Evolutionary conservation across 345 rosid species (phyloP).

Genomic region (Hevea brasiliensis): DNA sequence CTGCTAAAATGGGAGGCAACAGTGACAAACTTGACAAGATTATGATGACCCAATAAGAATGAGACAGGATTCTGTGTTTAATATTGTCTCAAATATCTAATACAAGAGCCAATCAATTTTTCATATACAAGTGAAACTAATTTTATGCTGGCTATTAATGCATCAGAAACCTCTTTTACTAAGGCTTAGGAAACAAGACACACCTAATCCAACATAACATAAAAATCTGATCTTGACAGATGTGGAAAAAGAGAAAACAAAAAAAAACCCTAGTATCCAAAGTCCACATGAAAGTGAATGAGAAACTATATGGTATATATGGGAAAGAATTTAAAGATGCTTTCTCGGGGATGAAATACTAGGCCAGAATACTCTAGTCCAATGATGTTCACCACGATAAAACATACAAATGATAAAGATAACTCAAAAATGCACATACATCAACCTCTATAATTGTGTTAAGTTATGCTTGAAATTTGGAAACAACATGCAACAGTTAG

Average conservation of each 20-base stretch:
- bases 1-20: neutral
- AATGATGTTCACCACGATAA: neutral
- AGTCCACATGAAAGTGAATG: neutral
- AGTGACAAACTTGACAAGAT: neutral
- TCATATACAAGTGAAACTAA: neutral
- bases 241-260: too few species aligned
- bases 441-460: neutral
- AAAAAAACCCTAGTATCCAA: neutral
- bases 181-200: neutral
- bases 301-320: neutral
- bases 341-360: neutral
- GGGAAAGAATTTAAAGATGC: neutral
- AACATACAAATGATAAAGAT: neutral
- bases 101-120: neutral
- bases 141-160: neutral
- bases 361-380: constrained; percentile 1
- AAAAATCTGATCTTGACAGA: neutral
- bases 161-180: neutral
- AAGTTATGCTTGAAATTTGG: neutral
- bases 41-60: neutral
- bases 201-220: neutral
- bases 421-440: neutral
- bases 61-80: neutral
- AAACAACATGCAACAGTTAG: neutral
- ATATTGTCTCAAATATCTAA: too few species aligned